Base-by-base conservation (phyloP, 2,329 filamentous ascomycete genomes). In the Ophiostoma populinum region DNA sequence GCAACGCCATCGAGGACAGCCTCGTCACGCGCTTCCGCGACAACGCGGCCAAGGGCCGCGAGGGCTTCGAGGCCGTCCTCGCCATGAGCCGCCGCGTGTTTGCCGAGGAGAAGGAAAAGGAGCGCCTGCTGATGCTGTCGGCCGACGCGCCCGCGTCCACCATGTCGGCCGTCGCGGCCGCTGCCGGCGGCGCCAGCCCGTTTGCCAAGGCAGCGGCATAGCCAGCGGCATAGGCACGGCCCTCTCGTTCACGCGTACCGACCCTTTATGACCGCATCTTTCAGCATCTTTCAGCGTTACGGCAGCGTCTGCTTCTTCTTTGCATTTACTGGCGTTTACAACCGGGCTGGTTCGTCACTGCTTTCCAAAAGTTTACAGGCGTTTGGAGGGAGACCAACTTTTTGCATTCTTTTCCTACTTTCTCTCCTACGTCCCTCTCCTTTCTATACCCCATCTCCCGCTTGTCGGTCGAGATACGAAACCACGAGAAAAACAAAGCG, bases 51-150 rank as follows among this genome's bases (percentile, higher is more conserved):
- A 86, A 82, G 58, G 90, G 90, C 44, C 75, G 80, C 44, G 86
- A 95, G 57, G 90, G 90, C 2, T 98, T 98, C 52, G 90, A 98
- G 62, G 73, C 78, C 42, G 90, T 98, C 7, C 67, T 98, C 21
- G 81, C 83, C 52, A 93, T 93, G 76, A 92, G 83, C 56, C 65
- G 87, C 45, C 72, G 81, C 51, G 86, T 86, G 1, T 95, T 94
- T 51, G 78, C 81, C 38, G 82, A 94, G 64, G 83, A 95, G 60
- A 72, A 75, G 55, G 78, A 81, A 52, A 65, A 70, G 42, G 64
- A 69, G 48, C 46, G 46, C 9, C 30, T 42, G 37, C 35, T 42
- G 32, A 18, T 31, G 29, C 29, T 31, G 26, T 29, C 26, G 15
- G 26, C 26, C 13, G 27, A 16, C n/a, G 20, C 30, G 8, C 11